phyloP scores from a whole-genome alignment of 768 basidiomycete genomes.

The Phylloporus sp. region DNA sequence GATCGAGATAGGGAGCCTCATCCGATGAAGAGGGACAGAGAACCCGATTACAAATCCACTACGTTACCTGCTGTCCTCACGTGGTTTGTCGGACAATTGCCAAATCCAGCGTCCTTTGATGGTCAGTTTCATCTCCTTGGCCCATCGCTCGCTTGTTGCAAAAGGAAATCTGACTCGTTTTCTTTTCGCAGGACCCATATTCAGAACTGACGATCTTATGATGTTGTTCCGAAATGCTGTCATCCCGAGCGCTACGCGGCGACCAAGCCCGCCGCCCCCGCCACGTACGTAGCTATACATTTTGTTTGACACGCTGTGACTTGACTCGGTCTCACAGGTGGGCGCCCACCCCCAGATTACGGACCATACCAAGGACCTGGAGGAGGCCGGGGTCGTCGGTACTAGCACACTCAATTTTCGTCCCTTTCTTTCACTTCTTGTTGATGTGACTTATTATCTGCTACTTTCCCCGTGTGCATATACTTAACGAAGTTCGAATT shows the following conservation, averaged over 20 bases:
- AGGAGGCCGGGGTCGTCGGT: constrained; percentile 40
- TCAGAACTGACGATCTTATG: constrained; percentile 88
- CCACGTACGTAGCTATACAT: constrained; percentile 30
- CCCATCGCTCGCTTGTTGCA: constrained; percentile 8
- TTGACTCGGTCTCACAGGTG: constrained; percentile 35
- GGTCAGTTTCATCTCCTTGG: constrained; percentile 47
- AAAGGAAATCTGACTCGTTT: constrained; percentile 13
- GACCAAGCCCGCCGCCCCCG: constrained; percentile 54
- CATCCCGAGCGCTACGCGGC: constrained; percentile 56
- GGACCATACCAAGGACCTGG: constrained; percentile 80
- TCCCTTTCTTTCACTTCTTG: constrained; percentile 6
- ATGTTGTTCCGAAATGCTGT: constrained; percentile 75
- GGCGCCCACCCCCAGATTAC: constrained; percentile 81
- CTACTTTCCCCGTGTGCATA: constrained; percentile 2
- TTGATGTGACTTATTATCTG: constrained; percentile 15
- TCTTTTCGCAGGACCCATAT: constrained; percentile 65
- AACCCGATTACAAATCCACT: constrained; percentile 43
- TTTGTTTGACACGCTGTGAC: not conserved
- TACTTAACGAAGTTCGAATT: not conserved
- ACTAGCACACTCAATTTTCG: constrained; percentile 18
- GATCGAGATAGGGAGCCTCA: constrained; percentile 41
- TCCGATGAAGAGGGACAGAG: constrained; percentile 37
- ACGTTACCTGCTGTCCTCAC: constrained; percentile 56
- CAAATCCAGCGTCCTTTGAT: constrained; percentile 70
- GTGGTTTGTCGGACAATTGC: constrained; percentile 84